Evolutionary conservation across 208 protist species (phyloP).

Genomic region (Sergeia podlipaevii): DNA sequence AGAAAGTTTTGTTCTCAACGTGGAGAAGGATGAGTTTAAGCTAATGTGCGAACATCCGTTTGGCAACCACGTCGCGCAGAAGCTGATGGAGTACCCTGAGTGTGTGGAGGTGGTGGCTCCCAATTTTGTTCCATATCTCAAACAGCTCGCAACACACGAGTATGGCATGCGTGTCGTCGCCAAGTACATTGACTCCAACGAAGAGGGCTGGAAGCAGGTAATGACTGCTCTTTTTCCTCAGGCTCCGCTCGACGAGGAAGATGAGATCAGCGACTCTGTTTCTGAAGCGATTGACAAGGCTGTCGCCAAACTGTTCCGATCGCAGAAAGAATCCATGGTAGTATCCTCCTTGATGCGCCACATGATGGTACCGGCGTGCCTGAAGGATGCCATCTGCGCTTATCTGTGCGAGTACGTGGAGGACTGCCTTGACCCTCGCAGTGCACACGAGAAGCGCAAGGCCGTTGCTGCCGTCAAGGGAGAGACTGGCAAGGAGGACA

Average conservation of each 20-base stretch:
- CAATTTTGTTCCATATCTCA: slow-evolving; percentile 35
- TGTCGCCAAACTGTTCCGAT: slow-evolving; percentile 34
- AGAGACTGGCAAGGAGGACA: background rate
- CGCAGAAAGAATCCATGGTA: slow-evolving; percentile 57
- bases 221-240: slow-evolving; percentile 29
- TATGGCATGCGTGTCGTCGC: slow-evolving; percentile 81
- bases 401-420: slow-evolving; percentile 62
- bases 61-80: slow-evolving; percentile 86
- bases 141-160: slow-evolving; percentile 33
- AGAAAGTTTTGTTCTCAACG: slow-evolving; percentile 77
- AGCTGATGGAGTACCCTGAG: slow-evolving; percentile 68
- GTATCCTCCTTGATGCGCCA: slow-evolving; percentile 65
- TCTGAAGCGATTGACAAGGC: slow-evolving; percentile 29
- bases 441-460: background rate
- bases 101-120: slow-evolving; percentile 60
- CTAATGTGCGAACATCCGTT: slow-evolving; percentile 75
- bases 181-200: slow-evolving; percentile 48
- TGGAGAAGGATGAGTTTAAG: slow-evolving; percentile 68
- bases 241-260: slow-evolving; percentile 9
- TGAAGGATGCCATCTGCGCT: slow-evolving; percentile 79
- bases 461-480: background rate
- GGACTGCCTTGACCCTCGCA: slow-evolving; percentile 43
- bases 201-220: slow-evolving; percentile 34
- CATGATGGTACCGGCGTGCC: slow-evolving; percentile 29
- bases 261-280: slow-evolving; percentile 15